Percentiles rank a stretch among this genome's conserved stretches.
Evolutionary conservation across 2,329 filamentous ascomycete genomes (phyloP).

Genomic region (Lecanicillium sp.): DNA sequence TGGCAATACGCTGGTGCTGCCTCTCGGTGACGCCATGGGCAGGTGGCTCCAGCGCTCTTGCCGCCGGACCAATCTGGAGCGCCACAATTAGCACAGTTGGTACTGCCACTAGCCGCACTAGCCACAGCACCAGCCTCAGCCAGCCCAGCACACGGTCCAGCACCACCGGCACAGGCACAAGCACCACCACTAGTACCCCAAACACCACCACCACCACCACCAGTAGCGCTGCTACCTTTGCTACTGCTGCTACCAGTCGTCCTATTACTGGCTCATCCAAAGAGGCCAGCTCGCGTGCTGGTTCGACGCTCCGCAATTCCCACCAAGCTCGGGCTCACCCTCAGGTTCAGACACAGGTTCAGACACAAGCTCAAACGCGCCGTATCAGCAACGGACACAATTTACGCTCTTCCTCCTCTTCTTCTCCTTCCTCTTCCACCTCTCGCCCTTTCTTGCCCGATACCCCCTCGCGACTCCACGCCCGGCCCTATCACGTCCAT

Average conservation of each 20-base stretch:
- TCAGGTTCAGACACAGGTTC: no score
- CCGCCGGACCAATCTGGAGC: background rate
- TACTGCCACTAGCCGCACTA: background rate
- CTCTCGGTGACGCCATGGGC: slow-evolving; percentile 10
- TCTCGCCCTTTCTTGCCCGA: background rate
- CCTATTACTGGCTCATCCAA: background rate
- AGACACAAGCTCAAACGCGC: no score
- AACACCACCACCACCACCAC: background rate
- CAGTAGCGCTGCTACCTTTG: background rate
- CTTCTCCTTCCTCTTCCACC: background rate
- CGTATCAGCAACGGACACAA: no score
- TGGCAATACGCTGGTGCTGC: slow-evolving; percentile 6
- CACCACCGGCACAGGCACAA: background rate
- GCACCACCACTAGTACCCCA: slow-evolving; percentile 1
- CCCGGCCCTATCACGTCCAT: slow-evolving; percentile 10
- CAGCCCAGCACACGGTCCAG: background rate
- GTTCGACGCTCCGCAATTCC: background rate
- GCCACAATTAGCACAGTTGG: background rate
- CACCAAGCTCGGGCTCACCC: background rate
- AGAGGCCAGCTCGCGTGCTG: background rate
- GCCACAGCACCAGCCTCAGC: background rate
- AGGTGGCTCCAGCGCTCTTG: background rate
- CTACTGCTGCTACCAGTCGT: background rate
- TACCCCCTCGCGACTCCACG: background rate
- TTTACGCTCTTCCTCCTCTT: background rate